phyloP scores from a whole-genome alignment of 1,284 basidiomycete species.

The Exobasidium cylindrosporum region DNA sequence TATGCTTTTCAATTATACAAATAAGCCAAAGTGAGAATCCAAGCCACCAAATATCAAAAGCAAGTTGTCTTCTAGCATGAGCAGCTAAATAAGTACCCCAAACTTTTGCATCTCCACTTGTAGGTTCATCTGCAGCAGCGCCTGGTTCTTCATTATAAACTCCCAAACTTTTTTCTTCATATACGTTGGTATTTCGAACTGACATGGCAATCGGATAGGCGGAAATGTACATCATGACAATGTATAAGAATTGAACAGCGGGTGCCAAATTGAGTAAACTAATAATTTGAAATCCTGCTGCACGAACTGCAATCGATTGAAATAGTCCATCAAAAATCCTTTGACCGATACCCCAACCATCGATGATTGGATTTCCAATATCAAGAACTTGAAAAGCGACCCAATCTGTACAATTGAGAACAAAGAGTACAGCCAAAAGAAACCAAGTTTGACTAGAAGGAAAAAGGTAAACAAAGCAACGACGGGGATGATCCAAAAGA shows the following conservation, averaged over 20 bases:
- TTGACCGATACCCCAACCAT: slow-evolving; percentile 66
- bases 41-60: slow-evolving; percentile 62
- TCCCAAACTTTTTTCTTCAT: slow-evolving; percentile 69
- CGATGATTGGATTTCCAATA: slow-evolving; percentile 73
- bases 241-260: slow-evolving; percentile 80
- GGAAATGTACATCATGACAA: slow-evolving; percentile 62
- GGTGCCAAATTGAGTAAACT: slow-evolving; percentile 71
- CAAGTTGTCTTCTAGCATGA: slow-evolving; percentile 80
- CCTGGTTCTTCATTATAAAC: slow-evolving; percentile 30
- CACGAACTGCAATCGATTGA: slow-evolving; percentile 68
- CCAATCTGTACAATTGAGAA: slow-evolving; percentile 77
- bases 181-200: slow-evolving; percentile 96
- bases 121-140: slow-evolving; percentile 14
- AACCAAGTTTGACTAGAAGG: slow-evolving; percentile 90
- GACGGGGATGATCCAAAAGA: slow-evolving; percentile 89
- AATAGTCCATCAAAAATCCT: slow-evolving; percentile 55
- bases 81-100: slow-evolving; percentile 74
- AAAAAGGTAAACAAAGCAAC: slow-evolving; percentile 90
- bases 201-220: slow-evolving; percentile 64
- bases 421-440: slow-evolving; percentile 67
- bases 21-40: slow-evolving; percentile 54
- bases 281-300: slow-evolving; percentile 80
- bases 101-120: slow-evolving; percentile 56
- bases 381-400: slow-evolving; percentile 83
- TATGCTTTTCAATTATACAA: slow-evolving; percentile 49